Conservation (phyloP, 257 asterid species). For the Rehmannia glutinosa region DNA sequence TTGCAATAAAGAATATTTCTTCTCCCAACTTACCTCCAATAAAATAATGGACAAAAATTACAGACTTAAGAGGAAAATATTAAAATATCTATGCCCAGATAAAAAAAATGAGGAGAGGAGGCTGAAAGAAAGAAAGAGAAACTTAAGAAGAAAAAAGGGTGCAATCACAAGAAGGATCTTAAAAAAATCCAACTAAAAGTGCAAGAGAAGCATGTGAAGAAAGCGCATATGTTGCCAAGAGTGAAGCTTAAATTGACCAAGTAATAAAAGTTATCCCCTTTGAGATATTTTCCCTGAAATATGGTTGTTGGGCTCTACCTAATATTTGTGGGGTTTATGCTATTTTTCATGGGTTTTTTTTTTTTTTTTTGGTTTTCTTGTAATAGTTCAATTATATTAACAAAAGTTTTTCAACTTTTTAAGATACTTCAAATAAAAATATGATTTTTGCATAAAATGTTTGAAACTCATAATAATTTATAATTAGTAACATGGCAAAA, state of each 20-base stretch:
- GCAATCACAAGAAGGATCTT: slow-evolving; percentile 18
- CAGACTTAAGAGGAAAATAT: too few relatives aligned
- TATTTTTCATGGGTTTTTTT: neutral
- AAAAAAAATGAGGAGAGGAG: too few relatives aligned
- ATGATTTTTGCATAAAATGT: too few relatives aligned
- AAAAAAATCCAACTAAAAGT: slow-evolving; percentile 22
- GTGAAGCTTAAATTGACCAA: slow-evolving; percentile 23
- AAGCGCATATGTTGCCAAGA: slow-evolving; percentile 30
- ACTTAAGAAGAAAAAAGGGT: neutral
- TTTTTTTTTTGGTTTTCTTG: neutral
- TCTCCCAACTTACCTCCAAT: neutral
- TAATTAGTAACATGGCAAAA: too few relatives aligned
- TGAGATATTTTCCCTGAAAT: slow-evolving; percentile 10
- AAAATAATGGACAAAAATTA: neutral
- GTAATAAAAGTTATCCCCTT: neutral
- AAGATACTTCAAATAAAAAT: too few relatives aligned
- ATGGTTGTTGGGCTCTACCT: slow-evolving; percentile 6
- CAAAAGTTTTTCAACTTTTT: too few relatives aligned
- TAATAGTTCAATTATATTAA: too few relatives aligned
- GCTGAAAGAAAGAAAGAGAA: neutral
- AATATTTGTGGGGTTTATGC: slow-evolving; percentile 2
- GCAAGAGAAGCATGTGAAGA: slow-evolving; percentile 40
- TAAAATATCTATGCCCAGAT: neutral
- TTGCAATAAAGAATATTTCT: neutral
- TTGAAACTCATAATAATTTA: too few relatives aligned